Evolutionary conservation across 495 filamentous ascomycete species (phyloP).

Genomic region (Daldinia childiae): DNA sequence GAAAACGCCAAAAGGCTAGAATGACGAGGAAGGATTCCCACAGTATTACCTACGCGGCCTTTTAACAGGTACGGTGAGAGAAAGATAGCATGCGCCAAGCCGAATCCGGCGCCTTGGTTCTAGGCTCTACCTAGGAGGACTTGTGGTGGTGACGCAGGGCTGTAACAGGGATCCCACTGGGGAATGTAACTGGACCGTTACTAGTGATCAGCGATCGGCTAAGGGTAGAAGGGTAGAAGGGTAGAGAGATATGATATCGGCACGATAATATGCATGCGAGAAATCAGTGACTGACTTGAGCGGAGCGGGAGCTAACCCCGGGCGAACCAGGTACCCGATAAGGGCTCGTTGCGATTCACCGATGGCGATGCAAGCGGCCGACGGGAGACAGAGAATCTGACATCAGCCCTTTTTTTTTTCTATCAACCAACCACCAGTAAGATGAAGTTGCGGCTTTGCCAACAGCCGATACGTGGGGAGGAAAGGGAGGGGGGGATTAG

Average conservation of each 20-base stretch:
- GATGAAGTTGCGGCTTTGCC: background rate
- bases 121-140: constrained; percentile 2
- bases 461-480: background rate
- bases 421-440: background rate
- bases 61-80: constrained; percentile 15
- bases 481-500: no score
- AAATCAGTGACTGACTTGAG: constrained; percentile 10
- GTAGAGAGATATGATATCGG: no score
- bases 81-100: constrained; percentile 35
- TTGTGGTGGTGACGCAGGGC: constrained; percentile 18
- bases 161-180: constrained; percentile 1
- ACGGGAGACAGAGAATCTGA: constrained; percentile 16
- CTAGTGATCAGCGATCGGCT: constrained; percentile 25
- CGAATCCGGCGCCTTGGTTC: constrained; percentile 36
- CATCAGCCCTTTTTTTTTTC: constrained; percentile 29
- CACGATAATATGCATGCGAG: constrained; percentile 14
- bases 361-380: constrained; percentile 9
- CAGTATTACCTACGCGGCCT: constrained; percentile 18
- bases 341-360: background rate
- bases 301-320: constrained; percentile 7
- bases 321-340: constrained; percentile 9
- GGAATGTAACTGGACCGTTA: constrained; percentile 18
- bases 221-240: no score
- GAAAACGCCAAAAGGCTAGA: constrained; percentile 19
- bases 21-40: constrained; percentile 1